Evolutionary conservation across 108 stramenopile species (phyloP), one percentile per base, ranked within the genome.

Genomic region (Pseudonitzschia delicatissima): DNA sequence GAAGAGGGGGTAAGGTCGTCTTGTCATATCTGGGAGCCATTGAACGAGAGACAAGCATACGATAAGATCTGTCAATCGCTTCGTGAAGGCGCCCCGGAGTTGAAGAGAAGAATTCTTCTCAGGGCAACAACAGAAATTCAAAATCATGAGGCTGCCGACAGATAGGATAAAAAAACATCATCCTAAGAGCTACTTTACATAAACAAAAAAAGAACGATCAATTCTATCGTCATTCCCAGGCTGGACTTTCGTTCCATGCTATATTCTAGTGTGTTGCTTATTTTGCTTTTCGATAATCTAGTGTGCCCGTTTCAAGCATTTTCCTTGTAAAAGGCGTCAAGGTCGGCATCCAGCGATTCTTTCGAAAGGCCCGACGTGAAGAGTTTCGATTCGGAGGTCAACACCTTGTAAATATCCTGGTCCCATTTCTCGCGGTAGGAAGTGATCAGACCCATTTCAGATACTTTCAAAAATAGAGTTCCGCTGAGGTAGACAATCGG

Each of bases 401-500:
- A 66, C 15, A 94, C 92, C 39, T 80, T 81, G 32, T 64, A 65
- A 1, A 94, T 87, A 71, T 82, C 79, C 68, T 95, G 90, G 76
- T 95, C 93, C 93, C 93, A 95, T 65, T 68, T 85, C 64, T 95
- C 93, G 47, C 76, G 72, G 62, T 95, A 95, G 20, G 75, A 79
- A 9, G 87, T 91, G 42, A 95, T 92, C 50, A 91, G 74, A n/a
- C 93, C 93, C 28, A 74, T 87, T 39, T 69, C 64, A 58, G 83
- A 83, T 35, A 90, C 73, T 26, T 77, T 78, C 69, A 95, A 81
- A 6, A 87, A 82, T 26, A 92, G 84, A 31, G 72, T 83, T 27
- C 93, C 93, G 3, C 81, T 78, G 13, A 95, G 55, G 58, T 63
- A 74, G 44, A 86, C 86, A 11, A 77, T 80, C 0, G 93, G 93